Conservation (phyloP, 2,329 filamentous ascomycete species). For the Pseudopyricularia cyperi region DNA sequence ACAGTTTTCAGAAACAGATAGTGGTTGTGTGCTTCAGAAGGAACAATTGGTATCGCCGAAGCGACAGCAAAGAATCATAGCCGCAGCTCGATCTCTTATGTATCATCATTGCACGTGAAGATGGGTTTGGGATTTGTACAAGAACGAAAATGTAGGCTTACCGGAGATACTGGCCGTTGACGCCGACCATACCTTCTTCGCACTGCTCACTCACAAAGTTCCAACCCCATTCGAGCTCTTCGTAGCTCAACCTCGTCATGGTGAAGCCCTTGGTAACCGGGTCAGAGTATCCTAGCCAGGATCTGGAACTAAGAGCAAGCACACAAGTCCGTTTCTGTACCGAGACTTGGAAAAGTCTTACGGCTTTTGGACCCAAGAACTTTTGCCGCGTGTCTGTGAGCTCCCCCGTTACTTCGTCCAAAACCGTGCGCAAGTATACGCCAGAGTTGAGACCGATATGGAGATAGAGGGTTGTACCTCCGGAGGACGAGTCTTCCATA, state of each 20-base stretch:
- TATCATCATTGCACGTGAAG: constrained; percentile 47
- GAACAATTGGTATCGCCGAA: constrained; percentile 81
- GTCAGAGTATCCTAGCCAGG: constrained; percentile 94
- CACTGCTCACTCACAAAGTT: constrained; percentile 95
- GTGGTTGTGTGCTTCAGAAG: constrained; percentile 58
- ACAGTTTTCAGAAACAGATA: constrained; percentile 1
- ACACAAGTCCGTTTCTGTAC: constrained; percentile 77
- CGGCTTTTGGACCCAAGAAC: constrained; percentile 82
- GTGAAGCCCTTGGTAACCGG: constrained; percentile 78
- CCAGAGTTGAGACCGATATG: constrained; percentile 95
- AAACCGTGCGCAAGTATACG: constrained; percentile 85
- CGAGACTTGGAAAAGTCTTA: constrained; percentile 82
- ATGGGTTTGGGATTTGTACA: constrained; percentile 1
- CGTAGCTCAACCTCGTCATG: constrained; percentile 82
- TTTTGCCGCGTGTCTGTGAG: constrained; percentile 89
- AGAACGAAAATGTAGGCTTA: constrained; percentile 30
- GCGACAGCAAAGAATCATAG: constrained; percentile 41
- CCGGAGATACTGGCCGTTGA: constrained; percentile 79
- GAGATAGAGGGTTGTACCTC: constrained; percentile 78
- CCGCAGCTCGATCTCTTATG: constrained; percentile 41
- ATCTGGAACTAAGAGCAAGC: constrained; percentile 77
- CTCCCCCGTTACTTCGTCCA: constrained; percentile 93
- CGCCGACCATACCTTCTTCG: constrained; percentile 84
- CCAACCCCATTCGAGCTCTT: constrained; percentile 83
- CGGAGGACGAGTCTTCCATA: constrained; percentile 88